A percentile compares a stretch with the other conserved stretches of the same genome.
These are phyloP conservation scores for Didymella sp. DNA, from an alignment of 2,329 filamentous ascomycete genomes.

Conservation along the genomic window DNA sequence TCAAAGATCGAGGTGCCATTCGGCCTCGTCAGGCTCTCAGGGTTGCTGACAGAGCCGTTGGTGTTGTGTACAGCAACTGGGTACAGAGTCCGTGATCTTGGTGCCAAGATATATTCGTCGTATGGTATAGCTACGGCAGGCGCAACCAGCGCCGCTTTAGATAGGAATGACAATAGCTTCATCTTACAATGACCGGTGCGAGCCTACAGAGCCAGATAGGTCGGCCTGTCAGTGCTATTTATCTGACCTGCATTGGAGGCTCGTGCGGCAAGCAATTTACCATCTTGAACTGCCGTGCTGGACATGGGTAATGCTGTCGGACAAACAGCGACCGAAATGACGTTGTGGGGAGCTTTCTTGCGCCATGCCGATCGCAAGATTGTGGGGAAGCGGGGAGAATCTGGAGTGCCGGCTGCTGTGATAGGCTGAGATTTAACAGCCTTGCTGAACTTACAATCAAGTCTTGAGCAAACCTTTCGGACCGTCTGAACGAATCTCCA, in stretches of 20 bases:
- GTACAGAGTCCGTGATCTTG: constrained; percentile 43
- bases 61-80: constrained; percentile 48
- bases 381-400: constrained; percentile 17
- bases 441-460: background rate
- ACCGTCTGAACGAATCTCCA: background rate
- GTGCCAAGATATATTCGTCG: constrained; percentile 53
- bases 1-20: constrained; percentile 46
- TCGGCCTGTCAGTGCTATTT: background rate
- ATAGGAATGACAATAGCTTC: background rate
- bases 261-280: background rate
- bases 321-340: constrained; percentile 17
- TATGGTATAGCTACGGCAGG: constrained; percentile 35
- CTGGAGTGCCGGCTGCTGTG: background rate
- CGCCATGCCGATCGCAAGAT: constrained; percentile 1
- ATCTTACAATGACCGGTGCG: background rate
- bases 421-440: background rate
- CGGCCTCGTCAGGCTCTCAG: constrained; percentile 41
- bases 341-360: background rate
- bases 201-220: background rate
- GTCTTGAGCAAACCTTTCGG: background rate
- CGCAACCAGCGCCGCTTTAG: constrained; percentile 2
- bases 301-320: background rate
- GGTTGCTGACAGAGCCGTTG: constrained; percentile 50
- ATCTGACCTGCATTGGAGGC: background rate
- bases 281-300: constrained; percentile 6